A percentile compares a stretch with the other conserved stretches of the same genome.
phyloP scores from a whole-genome alignment of 2,329 filamentous ascomycete species.

The Rachicladosporium sp. region DNA sequence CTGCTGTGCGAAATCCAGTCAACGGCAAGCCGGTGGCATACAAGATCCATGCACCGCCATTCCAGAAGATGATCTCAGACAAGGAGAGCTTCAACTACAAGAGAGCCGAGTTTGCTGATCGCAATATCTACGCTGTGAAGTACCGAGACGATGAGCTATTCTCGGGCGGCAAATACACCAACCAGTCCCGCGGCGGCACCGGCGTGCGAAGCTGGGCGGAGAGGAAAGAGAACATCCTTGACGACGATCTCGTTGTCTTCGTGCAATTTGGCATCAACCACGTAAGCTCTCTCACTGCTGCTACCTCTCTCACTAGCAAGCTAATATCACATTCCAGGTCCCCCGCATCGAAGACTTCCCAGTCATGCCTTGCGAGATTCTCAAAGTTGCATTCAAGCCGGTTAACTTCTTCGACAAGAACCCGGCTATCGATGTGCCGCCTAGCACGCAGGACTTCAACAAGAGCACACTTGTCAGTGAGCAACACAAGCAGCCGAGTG shows the following conservation, averaged over 20 bases:
- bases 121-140: slow-evolving; percentile 46
- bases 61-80: slow-evolving; percentile 41
- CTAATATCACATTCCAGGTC: slow-evolving; percentile 19
- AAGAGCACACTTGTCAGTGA: slow-evolving; percentile 24
- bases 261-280: slow-evolving; percentile 48
- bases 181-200: slow-evolving; percentile 43
- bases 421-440: slow-evolving; percentile 46
- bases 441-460: slow-evolving; percentile 36
- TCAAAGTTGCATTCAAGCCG: slow-evolving; percentile 45
- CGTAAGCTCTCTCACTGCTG: slow-evolving; percentile 9
- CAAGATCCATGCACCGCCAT: slow-evolving; percentile 37
- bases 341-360: slow-evolving; percentile 46
- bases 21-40: slow-evolving; percentile 37
- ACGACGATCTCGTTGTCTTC: slow-evolving; percentile 45
- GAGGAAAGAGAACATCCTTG: slow-evolving; percentile 41
- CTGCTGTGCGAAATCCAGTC: slow-evolving; percentile 32
- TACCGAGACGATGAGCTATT: slow-evolving; percentile 48
- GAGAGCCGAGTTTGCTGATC: slow-evolving; percentile 46
- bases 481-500: slow-evolving; percentile 19
- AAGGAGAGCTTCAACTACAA: slow-evolving; percentile 43
- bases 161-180: slow-evolving; percentile 48
- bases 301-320: slow-evolving; percentile 1
- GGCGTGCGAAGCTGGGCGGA: slow-evolving; percentile 38
- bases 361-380: slow-evolving; percentile 46
- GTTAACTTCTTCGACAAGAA: slow-evolving; percentile 49